These are phyloP conservation scores for Debaryomyces psychrophilus DNA, from an alignment of 1,139 yeast genomes.

Conservation along the genomic window DNA sequence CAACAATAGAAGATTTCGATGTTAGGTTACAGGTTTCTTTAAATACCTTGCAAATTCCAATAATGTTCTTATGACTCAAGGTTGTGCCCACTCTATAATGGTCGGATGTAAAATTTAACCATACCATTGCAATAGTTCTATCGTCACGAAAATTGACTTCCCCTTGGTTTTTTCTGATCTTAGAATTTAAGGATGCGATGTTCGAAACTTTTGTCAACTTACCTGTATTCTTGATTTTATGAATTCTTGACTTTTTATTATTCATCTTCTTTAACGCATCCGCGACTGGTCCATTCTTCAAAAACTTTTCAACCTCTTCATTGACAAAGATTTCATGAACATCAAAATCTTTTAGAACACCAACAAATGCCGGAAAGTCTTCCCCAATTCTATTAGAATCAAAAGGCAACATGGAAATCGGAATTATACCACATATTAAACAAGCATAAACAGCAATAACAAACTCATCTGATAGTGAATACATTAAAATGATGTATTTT, in stretches of 20 bases:
- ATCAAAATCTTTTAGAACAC: slow-evolving; percentile 68
- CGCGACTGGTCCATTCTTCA: slow-evolving; percentile 71
- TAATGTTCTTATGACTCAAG: slow-evolving; percentile 63
- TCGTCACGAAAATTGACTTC: slow-evolving; percentile 46
- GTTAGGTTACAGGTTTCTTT: slow-evolving; percentile 90
- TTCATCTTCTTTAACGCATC: slow-evolving; percentile 63
- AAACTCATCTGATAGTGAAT: slow-evolving; percentile 86
- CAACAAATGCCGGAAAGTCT: slow-evolving; percentile 71
- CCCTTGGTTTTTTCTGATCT: slow-evolving; percentile 50
- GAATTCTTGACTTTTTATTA: slow-evolving; percentile 45
- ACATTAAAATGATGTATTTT: slow-evolving; percentile 76
- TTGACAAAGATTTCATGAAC: slow-evolving; percentile 77
- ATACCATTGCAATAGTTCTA: slow-evolving; percentile 55
- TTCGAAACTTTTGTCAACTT: slow-evolving; percentile 64
- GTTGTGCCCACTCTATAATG: slow-evolving; percentile 68
- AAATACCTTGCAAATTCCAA: slow-evolving; percentile 83
- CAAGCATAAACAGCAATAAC: slow-evolving; percentile 86
- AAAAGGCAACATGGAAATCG: slow-evolving; percentile 79
- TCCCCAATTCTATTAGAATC: slow-evolving; percentile 72
- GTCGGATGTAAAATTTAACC: slow-evolving; percentile 75
- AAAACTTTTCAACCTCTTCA: slow-evolving; percentile 68
- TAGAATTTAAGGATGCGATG: slow-evolving; percentile 48
- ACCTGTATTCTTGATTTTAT: slow-evolving; percentile 67
- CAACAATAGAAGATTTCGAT: slow-evolving; percentile 72
- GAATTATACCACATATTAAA: slow-evolving; percentile 75